Evolutionary conservation across 2,329 filamentous ascomycete genomes (phyloP).

Genomic region (Cercospora sp.): DNA sequence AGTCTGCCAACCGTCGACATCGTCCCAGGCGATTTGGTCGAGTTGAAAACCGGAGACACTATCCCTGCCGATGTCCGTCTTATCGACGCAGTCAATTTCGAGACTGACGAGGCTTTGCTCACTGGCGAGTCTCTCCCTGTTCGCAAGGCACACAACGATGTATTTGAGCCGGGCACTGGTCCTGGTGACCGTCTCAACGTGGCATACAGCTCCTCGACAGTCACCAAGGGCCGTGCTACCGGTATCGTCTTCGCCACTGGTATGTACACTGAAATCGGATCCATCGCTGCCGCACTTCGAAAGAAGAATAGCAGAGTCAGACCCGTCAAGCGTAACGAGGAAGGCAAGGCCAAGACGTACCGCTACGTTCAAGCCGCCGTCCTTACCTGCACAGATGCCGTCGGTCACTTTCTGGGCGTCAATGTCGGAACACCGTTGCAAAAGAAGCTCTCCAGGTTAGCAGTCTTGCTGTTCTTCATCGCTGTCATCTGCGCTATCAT

Average conservation of each 20-base stretch:
- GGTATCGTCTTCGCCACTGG: constrained; percentile 70
- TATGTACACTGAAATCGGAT: constrained; percentile 73
- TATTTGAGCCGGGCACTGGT: constrained; percentile 55
- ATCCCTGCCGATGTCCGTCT: constrained; percentile 52
- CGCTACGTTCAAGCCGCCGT: constrained; percentile 51
- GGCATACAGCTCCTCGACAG: constrained; percentile 69
- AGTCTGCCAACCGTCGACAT: constrained; percentile 47
- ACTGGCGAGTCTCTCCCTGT: constrained; percentile 73
- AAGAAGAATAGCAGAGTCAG: constrained; percentile 53
- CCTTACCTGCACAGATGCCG: constrained; percentile 57
- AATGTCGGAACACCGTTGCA: constrained; percentile 80
- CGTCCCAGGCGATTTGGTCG: constrained; percentile 51
- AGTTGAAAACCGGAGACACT: constrained; percentile 51
- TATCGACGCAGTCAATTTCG: constrained; percentile 62
- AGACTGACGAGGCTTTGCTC: constrained; percentile 70
- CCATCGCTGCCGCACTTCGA: constrained; percentile 70
- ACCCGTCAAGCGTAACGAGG: constrained; percentile 43
- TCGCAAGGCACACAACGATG: constrained; percentile 61
- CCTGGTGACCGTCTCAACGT: constrained; percentile 71
- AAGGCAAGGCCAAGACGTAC: constrained; percentile 38
- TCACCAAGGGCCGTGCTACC: constrained; percentile 68
- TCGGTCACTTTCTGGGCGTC: constrained; percentile 66
- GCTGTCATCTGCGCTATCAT: constrained; percentile 70
- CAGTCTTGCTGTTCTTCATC: constrained; percentile 74
- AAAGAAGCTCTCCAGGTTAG: constrained; percentile 81